phyloP scores from a whole-genome alignment of 768 basidiomycete genomes.

The Kwoniella sp. region DNA sequence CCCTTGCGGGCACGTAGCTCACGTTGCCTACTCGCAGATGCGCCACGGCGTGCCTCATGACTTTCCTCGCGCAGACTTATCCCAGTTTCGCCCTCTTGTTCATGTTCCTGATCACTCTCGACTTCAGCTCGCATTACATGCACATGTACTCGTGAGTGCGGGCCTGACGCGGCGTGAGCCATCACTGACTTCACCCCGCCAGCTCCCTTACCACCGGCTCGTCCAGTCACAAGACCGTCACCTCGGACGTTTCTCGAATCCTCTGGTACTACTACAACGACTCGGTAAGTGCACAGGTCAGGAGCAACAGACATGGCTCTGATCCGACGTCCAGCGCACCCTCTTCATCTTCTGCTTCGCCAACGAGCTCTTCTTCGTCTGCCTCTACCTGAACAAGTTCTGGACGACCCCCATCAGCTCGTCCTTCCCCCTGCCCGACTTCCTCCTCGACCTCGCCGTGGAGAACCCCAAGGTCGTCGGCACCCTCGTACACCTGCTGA shows the following conservation, averaged over 20 bases:
- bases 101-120: conserved; percentile 91
- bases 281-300: conserved; percentile 57
- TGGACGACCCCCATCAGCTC: conserved; percentile 65
- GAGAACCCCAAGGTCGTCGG: conserved; percentile 25
- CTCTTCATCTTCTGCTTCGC: conserved; percentile 90
- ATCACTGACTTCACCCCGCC: neutral
- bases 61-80: conserved; percentile 87
- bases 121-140: conserved; percentile 98
- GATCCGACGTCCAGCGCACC: conserved; percentile 58
- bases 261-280: conserved; percentile 92
- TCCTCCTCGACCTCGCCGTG: conserved; percentile 17
- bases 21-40: conserved; percentile 58
- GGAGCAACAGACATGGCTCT: too few relatives aligned
- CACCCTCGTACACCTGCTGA: conserved; percentile 19
- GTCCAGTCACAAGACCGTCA: conserved; percentile 85
- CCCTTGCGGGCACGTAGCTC: neutral
- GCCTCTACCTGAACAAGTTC: conserved; percentile 89
- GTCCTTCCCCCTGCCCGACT: conserved; percentile 38
- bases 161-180: neutral
- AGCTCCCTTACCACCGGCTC: conserved; percentile 95
- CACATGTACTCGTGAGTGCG: conserved; percentile 92
- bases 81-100: conserved; percentile 78
- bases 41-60: conserved; percentile 89
- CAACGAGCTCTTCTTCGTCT: conserved; percentile 94
- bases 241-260: conserved; percentile 85